These are phyloP conservation scores for Sextonia rubra DNA, from an alignment of 164 flowering plant genomes.

Conservation along the genomic window DNA sequence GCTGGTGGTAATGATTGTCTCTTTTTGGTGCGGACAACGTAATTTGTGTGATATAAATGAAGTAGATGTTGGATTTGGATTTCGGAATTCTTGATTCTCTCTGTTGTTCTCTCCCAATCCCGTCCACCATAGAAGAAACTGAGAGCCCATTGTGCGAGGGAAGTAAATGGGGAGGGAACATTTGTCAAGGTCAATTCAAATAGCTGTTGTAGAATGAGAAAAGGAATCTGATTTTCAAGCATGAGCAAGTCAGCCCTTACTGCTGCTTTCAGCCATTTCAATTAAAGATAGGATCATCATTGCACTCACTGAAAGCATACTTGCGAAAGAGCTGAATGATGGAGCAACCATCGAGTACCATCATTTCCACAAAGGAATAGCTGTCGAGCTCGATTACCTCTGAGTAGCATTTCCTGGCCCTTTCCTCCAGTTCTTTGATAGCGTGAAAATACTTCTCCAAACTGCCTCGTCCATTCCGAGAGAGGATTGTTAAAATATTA, in stretches of 20 bases:
- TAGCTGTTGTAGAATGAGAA: background rate
- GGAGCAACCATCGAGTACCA: constrained; percentile 10
- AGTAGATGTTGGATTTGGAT: background rate
- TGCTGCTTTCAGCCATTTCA: background rate
- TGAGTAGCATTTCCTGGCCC: constrained; percentile 43
- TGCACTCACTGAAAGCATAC: too few relatives aligned
- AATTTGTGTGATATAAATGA: background rate
- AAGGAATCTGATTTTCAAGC: too few relatives aligned
- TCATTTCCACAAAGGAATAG: constrained; percentile 20
- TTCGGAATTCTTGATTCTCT: too few relatives aligned
- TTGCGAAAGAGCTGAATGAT: constrained; percentile 9
- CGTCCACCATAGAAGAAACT: background rate
- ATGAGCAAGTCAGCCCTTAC: background rate
- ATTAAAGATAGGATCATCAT: background rate
- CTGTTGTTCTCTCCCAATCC: too few relatives aligned
- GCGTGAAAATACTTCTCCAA: background rate
- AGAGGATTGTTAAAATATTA: too few relatives aligned
- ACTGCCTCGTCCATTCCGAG: background rate
- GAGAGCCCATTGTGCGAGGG: background rate
- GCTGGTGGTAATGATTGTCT: background rate
- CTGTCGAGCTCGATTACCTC: constrained; percentile 30
- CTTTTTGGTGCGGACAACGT: background rate
- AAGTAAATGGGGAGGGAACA: background rate
- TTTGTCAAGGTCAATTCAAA: background rate
- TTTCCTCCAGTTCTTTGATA: constrained; percentile 6